Base-by-base conservation (phyloP, 1,284 basidiomycete genomes). In the Acaromyces ingoldii region DNA sequence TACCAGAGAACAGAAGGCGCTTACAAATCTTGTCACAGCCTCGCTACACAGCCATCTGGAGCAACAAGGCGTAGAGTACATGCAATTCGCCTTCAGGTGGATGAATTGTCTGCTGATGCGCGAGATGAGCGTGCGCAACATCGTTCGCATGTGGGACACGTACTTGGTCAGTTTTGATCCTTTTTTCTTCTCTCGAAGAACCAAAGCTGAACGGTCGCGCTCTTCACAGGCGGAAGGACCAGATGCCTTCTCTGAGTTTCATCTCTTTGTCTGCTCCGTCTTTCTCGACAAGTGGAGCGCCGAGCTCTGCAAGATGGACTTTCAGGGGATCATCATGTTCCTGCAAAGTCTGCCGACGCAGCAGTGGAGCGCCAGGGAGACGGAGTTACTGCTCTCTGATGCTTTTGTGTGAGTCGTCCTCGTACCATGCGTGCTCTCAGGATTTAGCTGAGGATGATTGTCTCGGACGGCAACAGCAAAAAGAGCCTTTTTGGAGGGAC, bases 301-400 rank as follows among this genome's bases (percentile, higher is more conserved):
- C 5, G 53, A 63, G 53, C 58, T 75, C 22, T 49, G 46, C 22
- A 54, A 58, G 36, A 74, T 75, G 72, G 73, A 75, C 38, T 75
- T 75, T 38, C 72, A 74, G 89, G 91, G 90, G 46, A 95, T 97
- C 76, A 98, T 98, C 77, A 97, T 98, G 87, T 98, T 96, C 79
- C 81, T 98, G 2, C 93, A 98, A 77, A 89, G 89, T 3, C 81
- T 96, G 4, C 93, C 95, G 7, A 98, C 93, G 1, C 89, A 93
- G 69, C 82, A 83, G 47, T 98, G 95, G 93, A 84, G 84, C 4
- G 93, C 98, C 76, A 86, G 91, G 69, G 91, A 98, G 74, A 87
- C 96, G 40, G 91, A 96, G 74, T 83, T 97, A 77, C 82, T 98
- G 15, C 82, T 98, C 39, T 90, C 88, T 67, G 90, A 97, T 77